Base-by-base conservation (phyloP, 148 eudicot species). In the Cornus florida region DNA sequence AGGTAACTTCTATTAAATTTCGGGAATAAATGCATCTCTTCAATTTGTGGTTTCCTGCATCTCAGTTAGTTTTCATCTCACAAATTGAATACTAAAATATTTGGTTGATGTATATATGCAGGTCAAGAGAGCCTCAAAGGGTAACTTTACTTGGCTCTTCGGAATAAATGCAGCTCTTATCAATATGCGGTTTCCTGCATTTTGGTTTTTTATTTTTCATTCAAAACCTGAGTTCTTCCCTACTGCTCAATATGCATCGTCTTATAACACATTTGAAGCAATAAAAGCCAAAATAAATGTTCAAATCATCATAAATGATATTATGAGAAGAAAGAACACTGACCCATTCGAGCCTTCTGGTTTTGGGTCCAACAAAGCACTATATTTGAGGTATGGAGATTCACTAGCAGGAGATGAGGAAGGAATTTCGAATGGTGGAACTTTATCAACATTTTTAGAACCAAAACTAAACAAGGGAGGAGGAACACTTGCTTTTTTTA, bases 271-370 rank as follows among this genome's bases (percentile, higher is more conserved):
- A 57, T 57, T 57, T 57, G 22, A 60, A 60, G 20, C 23, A 60
- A 60, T 24, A 60, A 60, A 60, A 60, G n/a, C 23, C 8, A 60
- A n/a, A 60, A 60, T 2, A n/a, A 24, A 1, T 0, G 22, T 19
- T 19, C 66, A 17, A 60, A 60, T 60, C 22, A 60, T 60, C 23
- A n/a, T 16, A n/a, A 60, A 60, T 20, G 0, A 17, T 60, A 16
- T 60, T 17, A 5, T 10, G 59, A 14, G 17, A 71, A 17, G 57
- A 67, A 67, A 72, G n/a, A 60, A 60, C 28, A 78, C 80, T 71
- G 80, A 91, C 98, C 98, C 91, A 87, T 57, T 77, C 50, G 86
- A 75, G 72, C 73, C 67, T 69, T 80, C 89, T 46, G 74, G 69
- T 41, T 81, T 83, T 20, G 77, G 14, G 71, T 82, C 84, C 24